Base-by-base conservation (phyloP, 75 land plant species). In the Sequoiadendron giganteum region DNA sequence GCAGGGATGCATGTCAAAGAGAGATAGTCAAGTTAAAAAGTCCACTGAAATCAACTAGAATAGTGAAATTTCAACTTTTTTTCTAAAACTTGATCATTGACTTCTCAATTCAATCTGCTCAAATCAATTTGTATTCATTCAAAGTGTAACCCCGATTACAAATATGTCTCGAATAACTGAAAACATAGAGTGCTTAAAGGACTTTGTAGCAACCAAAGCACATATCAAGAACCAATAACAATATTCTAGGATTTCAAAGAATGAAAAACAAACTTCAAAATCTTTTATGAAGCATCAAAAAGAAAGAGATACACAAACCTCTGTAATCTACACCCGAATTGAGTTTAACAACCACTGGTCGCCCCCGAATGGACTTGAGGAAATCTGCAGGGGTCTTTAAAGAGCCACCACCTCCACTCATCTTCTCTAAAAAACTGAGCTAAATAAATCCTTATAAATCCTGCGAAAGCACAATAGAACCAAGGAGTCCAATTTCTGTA, bases 301-400 rank as follows among this genome's bases (percentile, higher is more conserved):
- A 39, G 18, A 38, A 14, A 15, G 13, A n/a, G 30, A 39, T 16
- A 39, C 18, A 40, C 65, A 42, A 32, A 95, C 95, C 95, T 90
- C 99, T 86, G 85, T 97, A 97, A 82, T 97, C 99, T 86, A 97
- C 98, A 39, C 99, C 99, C 40, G 97, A 96, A 86, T 97, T 97
- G 73, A 97, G 97, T 91, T 97, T 97, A 49, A 97, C 99, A 58
- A 97, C 99, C 76, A 97, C 99, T 30, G 99, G 99, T 28, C 99
- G 96, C 38, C 99, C 99, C 25, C 97, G 89, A 58, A 97, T 97
- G 58, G 99, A 95, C 86, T 96, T 96, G 84, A 96, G 96, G 84
- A 97, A 97, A 91, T 97, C 99, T 36, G 96, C 93, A 14, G 99
- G 99, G 2, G 99, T 96, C 85, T 97, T 96, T 45, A 96, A 92